phyloP scores from a whole-genome alignment of 257 asterid species.

The Perilla frutescens region DNA sequence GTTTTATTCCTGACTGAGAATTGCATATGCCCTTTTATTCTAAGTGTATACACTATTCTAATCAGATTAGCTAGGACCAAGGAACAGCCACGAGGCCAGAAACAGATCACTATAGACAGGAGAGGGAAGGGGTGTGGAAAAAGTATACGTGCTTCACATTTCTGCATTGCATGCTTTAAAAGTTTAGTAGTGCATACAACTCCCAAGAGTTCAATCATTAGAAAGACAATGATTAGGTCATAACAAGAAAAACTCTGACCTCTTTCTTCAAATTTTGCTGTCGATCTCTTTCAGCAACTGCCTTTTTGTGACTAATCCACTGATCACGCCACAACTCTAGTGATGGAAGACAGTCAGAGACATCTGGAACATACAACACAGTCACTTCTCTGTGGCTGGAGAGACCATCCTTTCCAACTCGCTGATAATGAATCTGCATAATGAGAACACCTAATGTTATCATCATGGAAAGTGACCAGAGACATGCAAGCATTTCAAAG shows the following conservation, averaged over 20 bases:
- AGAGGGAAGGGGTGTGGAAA: neutral
- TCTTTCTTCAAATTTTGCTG: conserved; percentile 57
- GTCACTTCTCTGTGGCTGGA: conserved; percentile 92
- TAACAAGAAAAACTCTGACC: conserved; percentile 47
- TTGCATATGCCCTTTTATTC: neutral
- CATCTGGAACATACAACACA: conserved; percentile 86
- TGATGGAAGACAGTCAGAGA: conserved; percentile 88
- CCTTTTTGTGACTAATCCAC: conserved; percentile 76
- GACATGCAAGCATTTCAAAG: conserved; percentile 13
- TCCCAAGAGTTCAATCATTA: neutral
- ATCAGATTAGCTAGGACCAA: neutral
- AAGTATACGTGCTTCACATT: neutral
- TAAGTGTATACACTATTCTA: neutral
- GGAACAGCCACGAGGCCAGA: conserved; percentile 1
- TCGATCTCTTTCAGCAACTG: conserved; percentile 69
- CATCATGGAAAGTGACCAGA: conserved; percentile 22
- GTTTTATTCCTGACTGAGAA: neutral
- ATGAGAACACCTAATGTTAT: conserved; percentile 21
- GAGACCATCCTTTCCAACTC: conserved; percentile 89
- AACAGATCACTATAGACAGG: neutral
- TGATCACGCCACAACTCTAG: conserved; percentile 82
- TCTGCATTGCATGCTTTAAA: neutral
- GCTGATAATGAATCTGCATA: conserved; percentile 85
- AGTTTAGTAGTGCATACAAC: neutral
- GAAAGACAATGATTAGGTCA: neutral